Conservation (phyloP, 1,284 basidiomycete species). For the Meira miltonrushii region DNA sequence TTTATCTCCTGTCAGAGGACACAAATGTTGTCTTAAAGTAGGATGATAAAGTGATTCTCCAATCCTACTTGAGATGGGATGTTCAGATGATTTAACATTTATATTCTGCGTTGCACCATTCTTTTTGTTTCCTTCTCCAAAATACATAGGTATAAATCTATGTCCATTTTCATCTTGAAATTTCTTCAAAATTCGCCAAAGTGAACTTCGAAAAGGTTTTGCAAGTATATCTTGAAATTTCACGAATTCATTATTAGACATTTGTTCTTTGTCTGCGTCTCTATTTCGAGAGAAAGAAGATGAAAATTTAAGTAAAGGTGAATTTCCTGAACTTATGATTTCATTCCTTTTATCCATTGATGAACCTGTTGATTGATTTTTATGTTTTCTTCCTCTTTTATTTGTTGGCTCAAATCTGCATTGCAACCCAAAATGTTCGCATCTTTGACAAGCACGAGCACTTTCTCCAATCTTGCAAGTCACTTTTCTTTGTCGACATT, state of each 20-base stretch:
- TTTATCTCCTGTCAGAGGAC: neutral
- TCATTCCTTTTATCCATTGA: neutral
- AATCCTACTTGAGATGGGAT: neutral
- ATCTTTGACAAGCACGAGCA: constrained; percentile 7
- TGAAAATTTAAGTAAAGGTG: neutral
- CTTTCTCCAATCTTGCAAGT: too few relatives aligned
- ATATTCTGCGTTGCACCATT: neutral
- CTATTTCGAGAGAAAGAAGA: too few relatives aligned
- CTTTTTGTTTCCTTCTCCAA: neutral
- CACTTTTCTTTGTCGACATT: too few relatives aligned
- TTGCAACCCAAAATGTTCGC: constrained; percentile 1
- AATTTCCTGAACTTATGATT: neutral
- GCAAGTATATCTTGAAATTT: neutral
- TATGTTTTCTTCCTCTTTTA: constrained; percentile 6
- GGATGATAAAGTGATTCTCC: neutral
- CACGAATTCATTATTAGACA: neutral
- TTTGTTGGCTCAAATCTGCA: neutral
- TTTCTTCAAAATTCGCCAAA: neutral
- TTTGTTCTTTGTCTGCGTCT: neutral
- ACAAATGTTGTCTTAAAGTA: neutral
- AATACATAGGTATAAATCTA: constrained; percentile 4
- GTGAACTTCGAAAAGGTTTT: neutral
- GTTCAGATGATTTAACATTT: neutral
- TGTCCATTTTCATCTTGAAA: neutral
- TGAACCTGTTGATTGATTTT: neutral